Base-by-base conservation (phyloP, 1,284 basidiomycete species). In the Ceratobasidium papillatum region DNA sequence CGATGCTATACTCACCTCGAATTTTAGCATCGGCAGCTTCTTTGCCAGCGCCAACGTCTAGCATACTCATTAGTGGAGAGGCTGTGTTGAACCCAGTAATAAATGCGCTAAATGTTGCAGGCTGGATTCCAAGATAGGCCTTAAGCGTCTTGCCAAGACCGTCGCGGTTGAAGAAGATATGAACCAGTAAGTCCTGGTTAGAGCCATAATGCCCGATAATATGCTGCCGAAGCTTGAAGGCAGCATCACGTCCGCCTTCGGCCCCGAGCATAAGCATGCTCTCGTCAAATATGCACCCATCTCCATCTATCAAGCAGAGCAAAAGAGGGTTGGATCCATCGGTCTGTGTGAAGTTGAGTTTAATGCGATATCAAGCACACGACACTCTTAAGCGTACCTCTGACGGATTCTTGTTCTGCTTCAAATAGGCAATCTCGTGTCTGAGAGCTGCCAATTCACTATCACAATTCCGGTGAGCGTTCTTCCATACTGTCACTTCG, bases 21-120 rank as follows among this genome's bases (percentile, higher is more conserved):
- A 94, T 87, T 82, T 93, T 93, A 54, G 88, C 85, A 80, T 92
- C 90, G 34, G 88, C 87, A 2, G 87, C 89, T 81, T 93, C 91
- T 82, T 93, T 92, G 68, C 86, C 89, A 72, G 83, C 84, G 30
- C 91, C 91, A 66, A 91, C 90, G 80, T 94, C 91, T 64, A 90
- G 84, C 80, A 93, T 90, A 79, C 86, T 80, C 79, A 90, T 91
- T 49, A 88, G 84, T 75, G 88, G 87, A 12, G 86, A 83, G 9
- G 89, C 86, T 80, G 89, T 87, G 80, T 90, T 91, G 78, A 92
- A 89, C 9, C 91, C 90, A 71, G 85, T 81, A 65, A 89, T 81
- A 78, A 92, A 92, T 27, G 90, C 87, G 8, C 88, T 87, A 76
- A 91, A 87, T 62, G 83, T 84, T 54, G 80, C 78, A 5, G 80